phyloP scores from a whole-genome alignment of 108 stramenopile species.

The Pseudonitzschia multiseries region DNA sequence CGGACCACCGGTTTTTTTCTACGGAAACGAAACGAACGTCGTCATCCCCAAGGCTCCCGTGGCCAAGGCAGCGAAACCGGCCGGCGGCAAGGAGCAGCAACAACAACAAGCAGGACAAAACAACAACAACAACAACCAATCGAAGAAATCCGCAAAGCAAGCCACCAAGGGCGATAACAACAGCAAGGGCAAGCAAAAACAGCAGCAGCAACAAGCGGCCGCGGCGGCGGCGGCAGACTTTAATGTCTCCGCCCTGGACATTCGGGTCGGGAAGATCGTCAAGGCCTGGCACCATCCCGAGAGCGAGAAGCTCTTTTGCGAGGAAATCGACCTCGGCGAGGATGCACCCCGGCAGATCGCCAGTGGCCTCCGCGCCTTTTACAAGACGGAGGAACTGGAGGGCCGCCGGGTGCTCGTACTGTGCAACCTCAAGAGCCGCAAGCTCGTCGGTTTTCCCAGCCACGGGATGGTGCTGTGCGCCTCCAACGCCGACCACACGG shows the following conservation, averaged over 20 bases:
- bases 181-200: conserved; percentile 21
- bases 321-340: conserved; percentile 95
- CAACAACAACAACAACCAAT: conserved; percentile 23
- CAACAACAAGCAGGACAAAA: too few species aligned
- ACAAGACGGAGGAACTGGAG: conserved; percentile 73
- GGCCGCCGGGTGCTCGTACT: conserved; percentile 87
- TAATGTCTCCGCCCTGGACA: conserved; percentile 79
- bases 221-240: conserved; percentile 30
- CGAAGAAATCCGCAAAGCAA: conserved; percentile 5
- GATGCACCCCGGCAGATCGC: conserved; percentile 88
- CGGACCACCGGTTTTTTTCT: conserved; percentile 56
- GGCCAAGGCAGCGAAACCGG: conserved; percentile 14
- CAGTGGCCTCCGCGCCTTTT: conserved; percentile 91
- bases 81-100: conserved; percentile 13
- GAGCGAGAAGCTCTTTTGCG: conserved; percentile 96
- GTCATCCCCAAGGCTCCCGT: conserved; percentile 32
- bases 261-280: conserved; percentile 91
- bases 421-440: conserved; percentile 92
- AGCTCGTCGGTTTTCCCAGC: conserved; percentile 84
- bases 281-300: conserved; percentile 95
- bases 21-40: conserved; percentile 61
- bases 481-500: conserved; percentile 73
- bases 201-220: too few species aligned
- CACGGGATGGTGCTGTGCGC: conserved; percentile 95
- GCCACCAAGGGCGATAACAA: conserved; percentile 15